Evolutionary conservation across 768 basidiomycete genomes (phyloP).

Genomic region (Boletus pseudopeckii): DNA sequence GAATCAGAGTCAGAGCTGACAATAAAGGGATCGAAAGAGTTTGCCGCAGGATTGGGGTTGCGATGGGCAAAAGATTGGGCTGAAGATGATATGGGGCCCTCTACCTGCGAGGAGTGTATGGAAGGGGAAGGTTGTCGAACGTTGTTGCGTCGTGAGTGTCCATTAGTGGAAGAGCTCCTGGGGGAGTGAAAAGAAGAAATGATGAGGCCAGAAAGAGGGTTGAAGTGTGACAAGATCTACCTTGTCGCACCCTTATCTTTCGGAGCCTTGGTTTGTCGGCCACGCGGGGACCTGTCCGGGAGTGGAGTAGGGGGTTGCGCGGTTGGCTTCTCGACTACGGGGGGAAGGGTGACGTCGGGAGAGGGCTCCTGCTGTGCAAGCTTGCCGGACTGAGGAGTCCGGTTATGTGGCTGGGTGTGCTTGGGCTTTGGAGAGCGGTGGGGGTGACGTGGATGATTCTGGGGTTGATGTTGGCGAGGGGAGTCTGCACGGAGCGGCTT

Average conservation of each 20-base stretch:
- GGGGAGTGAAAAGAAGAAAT: neutral
- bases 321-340: conserved; percentile 29
- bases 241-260: conserved; percentile 44
- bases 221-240: conserved; percentile 27
- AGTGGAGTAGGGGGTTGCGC: conserved; percentile 13
- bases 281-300: conserved; percentile 32
- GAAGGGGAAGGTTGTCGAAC: conserved; percentile 65
- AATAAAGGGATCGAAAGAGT: conserved; percentile 48
- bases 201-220: neutral
- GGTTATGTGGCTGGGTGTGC: conserved; percentile 18
- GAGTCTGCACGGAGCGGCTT: conserved; percentile 44
- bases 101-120: conserved; percentile 63
- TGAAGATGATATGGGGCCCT: conserved; percentile 37
- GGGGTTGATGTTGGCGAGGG: conserved; percentile 36
- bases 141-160: conserved; percentile 46
- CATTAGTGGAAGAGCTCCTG: conserved; percentile 47
- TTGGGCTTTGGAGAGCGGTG: conserved; percentile 39
- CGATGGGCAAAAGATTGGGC: conserved; percentile 27
- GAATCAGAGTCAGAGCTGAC: conserved; percentile 44
- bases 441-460: conserved; percentile 33
- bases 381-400: conserved; percentile 28
- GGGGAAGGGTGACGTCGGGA: conserved; percentile 32
- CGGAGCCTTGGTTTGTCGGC: conserved; percentile 35
- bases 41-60: conserved; percentile 33
- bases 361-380: conserved; percentile 25